A percentile compares a stretch with the other conserved stretches of the same genome.
Conservation (phyloP, 2,329 filamentous ascomycete genomes). For the Tolypocladium album region DNA sequence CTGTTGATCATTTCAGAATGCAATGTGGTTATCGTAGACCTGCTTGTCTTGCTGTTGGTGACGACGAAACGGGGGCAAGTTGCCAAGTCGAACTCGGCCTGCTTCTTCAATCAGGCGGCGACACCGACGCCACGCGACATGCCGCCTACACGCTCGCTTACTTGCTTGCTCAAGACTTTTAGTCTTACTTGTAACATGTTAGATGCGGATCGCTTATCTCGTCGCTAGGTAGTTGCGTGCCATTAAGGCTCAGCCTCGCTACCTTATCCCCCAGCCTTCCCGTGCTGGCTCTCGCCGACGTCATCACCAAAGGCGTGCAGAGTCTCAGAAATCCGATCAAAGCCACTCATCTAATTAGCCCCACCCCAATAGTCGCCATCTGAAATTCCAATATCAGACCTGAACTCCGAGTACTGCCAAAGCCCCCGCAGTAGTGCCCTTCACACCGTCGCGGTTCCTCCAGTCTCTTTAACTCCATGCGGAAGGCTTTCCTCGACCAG, state of each 20-base stretch:
- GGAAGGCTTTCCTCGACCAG: not conserved
- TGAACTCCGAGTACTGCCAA: constrained; percentile 1
- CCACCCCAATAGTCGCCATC: not conserved
- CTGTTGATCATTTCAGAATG: not conserved
- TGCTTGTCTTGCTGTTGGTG: not conserved
- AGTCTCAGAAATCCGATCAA: not conserved
- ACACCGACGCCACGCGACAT: no score
- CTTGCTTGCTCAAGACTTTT: not conserved
- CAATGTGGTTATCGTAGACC: not conserved
- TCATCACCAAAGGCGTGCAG: not conserved
- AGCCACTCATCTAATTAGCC: not conserved
- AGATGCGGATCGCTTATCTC: not conserved
- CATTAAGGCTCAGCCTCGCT: no score
- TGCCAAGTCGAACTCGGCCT: no score
- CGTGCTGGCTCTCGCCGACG: not conserved
- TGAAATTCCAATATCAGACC: constrained; percentile 2
- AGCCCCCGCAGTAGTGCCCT: not conserved
- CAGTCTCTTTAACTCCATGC: not conserved
- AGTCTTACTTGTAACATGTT: not conserved
- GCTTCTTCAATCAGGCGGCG: not conserved
- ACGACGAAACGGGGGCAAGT: no score
- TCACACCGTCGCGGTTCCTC: not conserved
- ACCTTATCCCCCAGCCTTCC: not conserved
- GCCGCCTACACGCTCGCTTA: not conserved
- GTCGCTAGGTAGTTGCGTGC: not conserved